Evolutionary conservation across 1,284 basidiomycete genomes (phyloP).

Genomic region (Malassezia sp.): DNA sequence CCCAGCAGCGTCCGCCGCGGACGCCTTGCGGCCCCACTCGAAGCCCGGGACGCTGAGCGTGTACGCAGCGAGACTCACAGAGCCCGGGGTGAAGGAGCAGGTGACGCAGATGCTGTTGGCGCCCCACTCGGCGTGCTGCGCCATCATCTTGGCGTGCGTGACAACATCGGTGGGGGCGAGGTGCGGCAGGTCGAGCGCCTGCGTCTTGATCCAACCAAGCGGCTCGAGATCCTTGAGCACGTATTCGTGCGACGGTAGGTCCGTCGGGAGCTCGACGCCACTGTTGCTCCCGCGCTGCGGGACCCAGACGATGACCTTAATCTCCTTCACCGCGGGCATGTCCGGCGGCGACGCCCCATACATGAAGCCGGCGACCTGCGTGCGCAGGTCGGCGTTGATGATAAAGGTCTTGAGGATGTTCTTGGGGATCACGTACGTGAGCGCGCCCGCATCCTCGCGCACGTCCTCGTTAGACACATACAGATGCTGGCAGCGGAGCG

Average conservation of each 20-base stretch:
- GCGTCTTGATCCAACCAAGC: constrained; percentile 95
- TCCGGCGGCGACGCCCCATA: constrained; percentile 87
- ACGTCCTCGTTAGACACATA: constrained; percentile 99
- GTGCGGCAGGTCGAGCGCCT: constrained; percentile 51
- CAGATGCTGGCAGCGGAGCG: constrained; percentile 90
- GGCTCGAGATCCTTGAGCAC: constrained; percentile 86
- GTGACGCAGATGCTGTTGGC: constrained; percentile 88
- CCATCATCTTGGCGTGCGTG: constrained; percentile 91
- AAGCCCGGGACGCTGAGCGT: constrained; percentile 80
- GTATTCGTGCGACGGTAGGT: constrained; percentile 84
- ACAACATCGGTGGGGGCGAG: constrained; percentile 88
- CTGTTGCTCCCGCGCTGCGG: constrained; percentile 94
- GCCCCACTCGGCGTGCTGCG: constrained; percentile 84
- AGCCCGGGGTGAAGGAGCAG: constrained; percentile 92
- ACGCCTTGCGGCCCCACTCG: constrained; percentile 88
- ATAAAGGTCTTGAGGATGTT: constrained; percentile 93
- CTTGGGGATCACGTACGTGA: constrained; percentile 93
- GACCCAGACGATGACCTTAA: constrained; percentile 89
- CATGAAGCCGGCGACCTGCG: constrained; percentile 86
- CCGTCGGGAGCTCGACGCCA: constrained; percentile 71
- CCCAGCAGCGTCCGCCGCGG: constrained; percentile 57
- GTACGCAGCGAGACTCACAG: constrained; percentile 86
- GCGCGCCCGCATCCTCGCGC: constrained; percentile 86
- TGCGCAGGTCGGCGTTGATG: constrained; percentile 80
- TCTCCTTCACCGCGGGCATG: constrained; percentile 96